A percentile compares a stretch with the other conserved stretches of the same genome.
Evolutionary conservation across 225 moss, liverwort and hornwort genomes (phyloP).

Genomic region (Anthoceros angustus): DNA sequence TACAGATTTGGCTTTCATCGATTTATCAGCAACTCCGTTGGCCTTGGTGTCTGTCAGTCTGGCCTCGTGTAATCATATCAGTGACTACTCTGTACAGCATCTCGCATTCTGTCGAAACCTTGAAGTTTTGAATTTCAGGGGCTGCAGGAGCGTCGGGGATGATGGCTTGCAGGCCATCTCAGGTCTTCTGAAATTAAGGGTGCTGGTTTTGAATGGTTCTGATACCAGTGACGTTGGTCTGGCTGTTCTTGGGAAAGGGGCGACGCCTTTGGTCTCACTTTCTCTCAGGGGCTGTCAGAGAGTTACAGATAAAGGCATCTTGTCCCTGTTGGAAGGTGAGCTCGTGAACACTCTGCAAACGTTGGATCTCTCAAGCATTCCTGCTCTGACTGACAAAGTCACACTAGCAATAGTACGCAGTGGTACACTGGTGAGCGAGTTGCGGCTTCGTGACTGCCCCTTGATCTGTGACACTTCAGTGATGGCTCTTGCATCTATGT

Average conservation of each 20-base stretch:
- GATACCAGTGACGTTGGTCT: slow-evolving; percentile 65
- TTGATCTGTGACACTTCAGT: slow-evolving; percentile 22
- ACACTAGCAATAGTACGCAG: slow-evolving; percentile 16
- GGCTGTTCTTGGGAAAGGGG: slow-evolving; percentile 39
- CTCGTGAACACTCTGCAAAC: slow-evolving; percentile 38
- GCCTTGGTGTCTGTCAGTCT: slow-evolving; percentile 61
- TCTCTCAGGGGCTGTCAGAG: slow-evolving; percentile 68
- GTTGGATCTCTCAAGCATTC: slow-evolving; percentile 59
- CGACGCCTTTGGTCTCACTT: slow-evolving; percentile 36
- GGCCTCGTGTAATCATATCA: slow-evolving; percentile 68
- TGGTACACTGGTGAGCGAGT: slow-evolving; percentile 15
- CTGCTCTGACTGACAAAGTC: slow-evolving; percentile 38
- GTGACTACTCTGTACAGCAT: slow-evolving; percentile 50
- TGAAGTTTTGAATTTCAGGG: slow-evolving; percentile 58
- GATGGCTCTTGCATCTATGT: slow-evolving; percentile 13
- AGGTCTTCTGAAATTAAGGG: slow-evolving; percentile 39
- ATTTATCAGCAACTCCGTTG: slow-evolving; percentile 60
- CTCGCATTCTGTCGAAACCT: slow-evolving; percentile 57
- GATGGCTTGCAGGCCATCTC: slow-evolving; percentile 60
- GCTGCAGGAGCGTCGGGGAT: slow-evolving; percentile 87
- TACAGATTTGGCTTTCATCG: slow-evolving; percentile 81
- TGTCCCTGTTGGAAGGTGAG: slow-evolving; percentile 31
- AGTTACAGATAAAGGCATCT: slow-evolving; percentile 53
- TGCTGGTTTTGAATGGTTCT: slow-evolving; percentile 53
- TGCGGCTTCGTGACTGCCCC: slow-evolving; percentile 30